These are phyloP conservation scores for Betula pendula DNA, from an alignment of 306 rosid species.

Conservation along the genomic window DNA sequence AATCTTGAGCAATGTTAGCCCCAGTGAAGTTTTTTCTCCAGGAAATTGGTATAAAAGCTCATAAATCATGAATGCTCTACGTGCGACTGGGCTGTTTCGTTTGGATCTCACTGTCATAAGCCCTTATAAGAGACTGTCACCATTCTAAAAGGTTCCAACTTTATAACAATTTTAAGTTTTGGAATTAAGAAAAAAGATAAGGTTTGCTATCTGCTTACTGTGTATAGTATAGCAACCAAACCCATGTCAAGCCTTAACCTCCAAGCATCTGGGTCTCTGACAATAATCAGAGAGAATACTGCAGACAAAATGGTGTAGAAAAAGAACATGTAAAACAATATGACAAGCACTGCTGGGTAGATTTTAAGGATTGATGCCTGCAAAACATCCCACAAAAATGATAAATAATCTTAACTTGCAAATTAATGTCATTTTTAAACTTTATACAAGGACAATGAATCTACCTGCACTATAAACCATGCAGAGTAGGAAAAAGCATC, in stretches of 20 bases:
- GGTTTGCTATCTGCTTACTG: constrained; percentile 33
- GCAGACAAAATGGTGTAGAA: constrained; percentile 29
- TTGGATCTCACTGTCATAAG: neutral
- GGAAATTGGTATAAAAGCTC: neutral
- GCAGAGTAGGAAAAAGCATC: neutral
- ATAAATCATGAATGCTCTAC: neutral
- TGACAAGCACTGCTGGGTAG: constrained; percentile 33
- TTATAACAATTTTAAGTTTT: neutral
- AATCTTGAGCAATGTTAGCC: neutral
- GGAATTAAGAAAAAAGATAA: neutral
- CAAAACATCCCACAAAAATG: constrained; percentile 1
- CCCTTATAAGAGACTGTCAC: neutral
- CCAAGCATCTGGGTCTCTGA: constrained; percentile 42
- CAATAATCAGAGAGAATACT: constrained; percentile 27
- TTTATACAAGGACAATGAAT: neutral
- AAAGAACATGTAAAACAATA: constrained; percentile 29
- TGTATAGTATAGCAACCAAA: constrained; percentile 32
- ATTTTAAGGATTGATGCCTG: constrained; percentile 37
- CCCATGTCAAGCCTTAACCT: constrained; percentile 30
- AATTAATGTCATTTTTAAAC: neutral
- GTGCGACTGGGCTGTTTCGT: neutral
- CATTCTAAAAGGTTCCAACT: neutral
- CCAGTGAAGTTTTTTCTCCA: neutral
- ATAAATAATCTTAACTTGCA: neutral
- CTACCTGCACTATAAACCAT: constrained; percentile 4